phyloP scores from a whole-genome alignment of 495 filamentous ascomycete genomes.

The Daldinia grandis region DNA sequence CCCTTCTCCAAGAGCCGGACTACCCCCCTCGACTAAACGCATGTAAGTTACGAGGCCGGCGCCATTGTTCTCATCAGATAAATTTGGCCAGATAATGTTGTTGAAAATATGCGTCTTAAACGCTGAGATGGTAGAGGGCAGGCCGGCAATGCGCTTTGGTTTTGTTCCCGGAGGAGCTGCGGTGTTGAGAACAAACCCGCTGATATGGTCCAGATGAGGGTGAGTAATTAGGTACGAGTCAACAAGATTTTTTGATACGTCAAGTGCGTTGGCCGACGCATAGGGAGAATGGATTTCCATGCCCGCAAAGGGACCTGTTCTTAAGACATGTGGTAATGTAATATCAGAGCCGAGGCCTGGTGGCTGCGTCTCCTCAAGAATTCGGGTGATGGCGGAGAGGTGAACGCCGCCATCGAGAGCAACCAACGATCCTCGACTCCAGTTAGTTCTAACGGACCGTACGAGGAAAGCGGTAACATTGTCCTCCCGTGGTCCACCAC shows the following conservation, averaged over 20 bases:
- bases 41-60: conserved; percentile 92
- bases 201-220: conserved; percentile 91
- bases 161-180: conserved; percentile 76
- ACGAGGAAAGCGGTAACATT: conserved; percentile 90
- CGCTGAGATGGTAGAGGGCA: conserved; percentile 84
- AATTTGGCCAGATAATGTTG: conserved; percentile 96
- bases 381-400: conserved; percentile 79
- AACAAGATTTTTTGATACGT: conserved; percentile 79
- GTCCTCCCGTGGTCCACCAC: conserved; percentile 89
- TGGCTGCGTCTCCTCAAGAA: conserved; percentile 64
- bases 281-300: conserved; percentile 68
- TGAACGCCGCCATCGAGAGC: conserved; percentile 95
- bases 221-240: conserved; percentile 92
- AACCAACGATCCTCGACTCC: conserved; percentile 80
- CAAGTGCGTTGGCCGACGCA: conserved; percentile 77
- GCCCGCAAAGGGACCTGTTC: conserved; percentile 74
- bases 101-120: conserved; percentile 97
- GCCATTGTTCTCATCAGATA: conserved; percentile 95
- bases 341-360: conserved; percentile 53
- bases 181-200: conserved; percentile 91
- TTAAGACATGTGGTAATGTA: conserved; percentile 48
- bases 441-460: conserved; percentile 77
- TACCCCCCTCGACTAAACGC: conserved; percentile 86
- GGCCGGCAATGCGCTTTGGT: conserved; percentile 83
- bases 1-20: conserved; percentile 78